Evolutionary conservation across 2,329 filamentous ascomycete species (phyloP), one percentile per base, ranked within the genome.

Genomic region (Fusarium pseudocircinatum): DNA sequence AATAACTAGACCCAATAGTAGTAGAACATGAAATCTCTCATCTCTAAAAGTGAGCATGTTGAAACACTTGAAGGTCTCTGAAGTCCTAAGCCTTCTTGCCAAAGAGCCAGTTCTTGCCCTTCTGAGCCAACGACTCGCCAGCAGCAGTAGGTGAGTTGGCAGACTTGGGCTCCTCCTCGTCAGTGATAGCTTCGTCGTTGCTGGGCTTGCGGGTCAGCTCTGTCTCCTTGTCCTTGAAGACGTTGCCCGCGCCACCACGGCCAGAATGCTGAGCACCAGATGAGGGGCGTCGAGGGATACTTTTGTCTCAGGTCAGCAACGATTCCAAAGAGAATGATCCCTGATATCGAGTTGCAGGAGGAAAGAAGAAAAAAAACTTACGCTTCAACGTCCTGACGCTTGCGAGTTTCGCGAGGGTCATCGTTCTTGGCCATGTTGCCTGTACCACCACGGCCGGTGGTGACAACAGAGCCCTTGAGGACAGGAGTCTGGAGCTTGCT

Each of bases 391-490:
- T 98, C 95, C 82, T 98, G 96, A 46, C 91, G 91, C 61, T 90
- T 87, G 72, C 95, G 92, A 40, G 95, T 94, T 80, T 94, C 90
- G 46, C 86, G 84, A 7, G 92, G 90, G 77, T 96, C 92, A 71
- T 90, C 90, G 79, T 92, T 91, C 75, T 84, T 85, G 53, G 93
- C 91, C 92, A 97, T 97, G 85, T 97, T 97, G 68, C 95, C 95
- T 9, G 89, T 91, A 69, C 95, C 95, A 63, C 95, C 95, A 58
- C 95, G 93, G 63, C 95, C 95, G 7, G 95, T 98, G 26, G 95
- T 97, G 79, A 96, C 95, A 74, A 94, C 87, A n/a, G 93, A 85
- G 52, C 89, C 89, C 84, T 97, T 97, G 80, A 98, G 89, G 18
- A 90, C 93, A 2, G 95, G 95, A 3, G 95, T 97, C 78, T 92